Conservation (phyloP, 768 basidiomycete species). For the Pleurotus djamor region DNA sequence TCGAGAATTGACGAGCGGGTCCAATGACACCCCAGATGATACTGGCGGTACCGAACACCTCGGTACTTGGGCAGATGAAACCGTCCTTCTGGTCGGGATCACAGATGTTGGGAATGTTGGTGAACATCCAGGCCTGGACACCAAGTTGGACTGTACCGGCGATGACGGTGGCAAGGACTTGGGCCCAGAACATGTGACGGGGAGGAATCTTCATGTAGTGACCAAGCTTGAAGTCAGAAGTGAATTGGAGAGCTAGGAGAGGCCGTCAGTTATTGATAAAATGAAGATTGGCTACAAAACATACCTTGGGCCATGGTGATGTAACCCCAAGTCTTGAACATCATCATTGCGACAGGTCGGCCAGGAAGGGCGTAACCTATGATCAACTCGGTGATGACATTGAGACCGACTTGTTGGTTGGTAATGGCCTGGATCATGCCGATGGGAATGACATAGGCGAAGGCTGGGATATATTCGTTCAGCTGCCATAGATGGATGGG, state of each 20-base stretch:
- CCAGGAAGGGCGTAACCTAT: conserved; percentile 83
- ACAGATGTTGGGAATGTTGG: conserved; percentile 65
- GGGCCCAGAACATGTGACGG: conserved; percentile 21
- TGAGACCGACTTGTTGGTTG: conserved; percentile 46
- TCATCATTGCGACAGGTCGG: conserved; percentile 77
- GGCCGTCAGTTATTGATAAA: background rate
- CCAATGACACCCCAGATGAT: conserved; percentile 86
- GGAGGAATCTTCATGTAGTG: conserved; percentile 81
- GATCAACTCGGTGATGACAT: conserved; percentile 78
- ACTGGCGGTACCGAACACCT: conserved; percentile 77
- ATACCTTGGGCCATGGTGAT: conserved; percentile 59
- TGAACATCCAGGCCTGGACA: conserved; percentile 75
- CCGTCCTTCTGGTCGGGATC: conserved; percentile 47
- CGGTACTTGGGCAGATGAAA: conserved; percentile 68
- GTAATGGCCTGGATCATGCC: conserved; percentile 76
- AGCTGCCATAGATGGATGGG: no score
- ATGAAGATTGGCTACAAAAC: background rate
- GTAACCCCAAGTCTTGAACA: conserved; percentile 85
- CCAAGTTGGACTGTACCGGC: conserved; percentile 74
- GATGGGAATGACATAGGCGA: conserved; percentile 73
- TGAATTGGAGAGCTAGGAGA: conserved; percentile 55
- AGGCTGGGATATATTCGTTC: conserved; percentile 21
- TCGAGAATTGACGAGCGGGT: conserved; percentile 63
- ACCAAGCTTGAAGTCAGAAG: conserved; percentile 76
- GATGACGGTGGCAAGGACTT: conserved; percentile 51